Percentiles rank a stretch among this genome's conserved stretches.
Conservation (phyloP, 2,329 filamentous ascomycete genomes). For the Paraconiothyrium brasiliense region DNA sequence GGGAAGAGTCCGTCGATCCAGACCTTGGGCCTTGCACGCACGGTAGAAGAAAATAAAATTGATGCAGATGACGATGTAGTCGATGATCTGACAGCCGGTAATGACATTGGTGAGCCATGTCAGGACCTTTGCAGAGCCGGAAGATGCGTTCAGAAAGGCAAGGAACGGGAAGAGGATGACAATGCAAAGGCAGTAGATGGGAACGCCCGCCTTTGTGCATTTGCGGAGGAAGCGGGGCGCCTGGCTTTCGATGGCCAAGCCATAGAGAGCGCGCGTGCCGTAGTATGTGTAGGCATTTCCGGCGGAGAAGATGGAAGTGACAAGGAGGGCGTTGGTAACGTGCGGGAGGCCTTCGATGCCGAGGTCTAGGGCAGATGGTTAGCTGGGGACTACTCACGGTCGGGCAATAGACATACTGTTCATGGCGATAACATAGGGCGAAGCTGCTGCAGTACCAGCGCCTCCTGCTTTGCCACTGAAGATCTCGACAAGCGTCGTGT, state of each 20-base stretch:
- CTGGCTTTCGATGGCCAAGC: slow-evolving; percentile 59
- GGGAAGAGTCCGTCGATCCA: slow-evolving; percentile 57
- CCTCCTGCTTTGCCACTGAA: slow-evolving; percentile 28
- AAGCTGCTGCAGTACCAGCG: slow-evolving; percentile 61
- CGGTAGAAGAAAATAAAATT: slow-evolving; percentile 67
- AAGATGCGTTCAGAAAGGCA: slow-evolving; percentile 76
- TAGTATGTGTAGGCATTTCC: slow-evolving; percentile 65
- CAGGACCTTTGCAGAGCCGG: slow-evolving; percentile 71
- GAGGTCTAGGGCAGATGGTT: slow-evolving; percentile 28
- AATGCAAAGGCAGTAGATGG: slow-evolving; percentile 73
- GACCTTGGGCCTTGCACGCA: slow-evolving; percentile 55
- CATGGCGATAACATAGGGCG: slow-evolving; percentile 70
- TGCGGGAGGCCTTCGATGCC: slow-evolving; percentile 62
- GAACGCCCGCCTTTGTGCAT: slow-evolving; percentile 69
- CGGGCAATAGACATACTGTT: slow-evolving; percentile 34
- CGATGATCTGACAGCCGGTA: slow-evolving; percentile 70
- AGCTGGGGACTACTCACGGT: too few relatives aligned
- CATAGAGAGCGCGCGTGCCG: slow-evolving; percentile 60
- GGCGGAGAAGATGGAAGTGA: slow-evolving; percentile 63
- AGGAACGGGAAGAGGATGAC: slow-evolving; percentile 73
- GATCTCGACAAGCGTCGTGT: slow-evolving; percentile 72
- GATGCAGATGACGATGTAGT: slow-evolving; percentile 58
- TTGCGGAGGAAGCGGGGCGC: slow-evolving; percentile 64
- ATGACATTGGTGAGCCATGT: slow-evolving; percentile 76
- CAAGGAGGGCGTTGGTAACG: slow-evolving; percentile 63